Evolutionary conservation across 352 stramenopile genomes (phyloP), one percentile per base, ranked within the genome.

Genomic region (Phytophthora europaea): DNA sequence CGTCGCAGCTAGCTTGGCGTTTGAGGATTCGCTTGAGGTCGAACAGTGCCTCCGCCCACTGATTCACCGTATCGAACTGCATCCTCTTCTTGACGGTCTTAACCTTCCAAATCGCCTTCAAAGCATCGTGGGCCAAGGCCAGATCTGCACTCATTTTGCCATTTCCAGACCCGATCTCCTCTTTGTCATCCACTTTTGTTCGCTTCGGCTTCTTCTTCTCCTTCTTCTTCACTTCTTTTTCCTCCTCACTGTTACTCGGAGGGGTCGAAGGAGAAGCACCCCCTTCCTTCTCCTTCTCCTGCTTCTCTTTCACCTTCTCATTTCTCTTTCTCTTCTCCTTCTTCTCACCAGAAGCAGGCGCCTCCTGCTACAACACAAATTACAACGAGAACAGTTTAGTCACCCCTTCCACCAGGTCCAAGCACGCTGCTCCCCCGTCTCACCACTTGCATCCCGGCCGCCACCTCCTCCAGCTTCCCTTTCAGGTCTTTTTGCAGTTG

Each of bases 21-120:
- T 76, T 48, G 10, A 81, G 64, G 2, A 81, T 50, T n/a, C 34
- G 62, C 50, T 70, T 61, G 16, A 76, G 20, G 13, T 64, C 16
- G 10, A 56, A 38, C 33, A 81, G 4, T 7, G 61, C 45, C 6
- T 52, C 33, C 18, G n/a, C 10, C 75, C 75, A 81, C 15, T 65
- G 2, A 10, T 22, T 10, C 28, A 58, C 61, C 36, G 36, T 62
- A 0, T 74, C 51, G 3, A 31, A 20, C 4, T 52, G 26, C 45
- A 81, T 61, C 9, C n/a, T 54, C 31, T 63, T 64, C 12, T 73
- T 54, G 43, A 59, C 18, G 23, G 48, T 54, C 31, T 48, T 65
- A 12, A 79, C 48, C 16, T 43, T 38, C 9, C 7, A 50, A 26
- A 79, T 66, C 22, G n/a, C 5, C 1, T 38, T 53, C 20, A 81